These are phyloP conservation scores for Monosporascus sp. DNA, from an alignment of 2,329 filamentous ascomycete genomes.

Conservation along the genomic window DNA sequence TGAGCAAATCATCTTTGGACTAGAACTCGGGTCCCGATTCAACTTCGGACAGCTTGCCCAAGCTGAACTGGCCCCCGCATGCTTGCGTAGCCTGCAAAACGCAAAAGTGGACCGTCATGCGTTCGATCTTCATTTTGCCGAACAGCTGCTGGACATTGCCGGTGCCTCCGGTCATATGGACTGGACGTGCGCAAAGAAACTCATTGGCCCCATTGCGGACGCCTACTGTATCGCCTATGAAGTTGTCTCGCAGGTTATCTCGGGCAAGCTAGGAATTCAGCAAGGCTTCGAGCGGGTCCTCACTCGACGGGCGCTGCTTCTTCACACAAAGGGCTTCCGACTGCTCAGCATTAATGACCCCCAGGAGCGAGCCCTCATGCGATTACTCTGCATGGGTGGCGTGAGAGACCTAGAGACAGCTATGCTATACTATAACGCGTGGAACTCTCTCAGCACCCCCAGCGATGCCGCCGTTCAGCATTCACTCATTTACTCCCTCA, in stretches of 20 bases:
- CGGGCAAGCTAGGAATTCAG: conserved; percentile 13
- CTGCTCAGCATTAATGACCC: conserved; percentile 16
- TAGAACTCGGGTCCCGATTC: conserved; percentile 29
- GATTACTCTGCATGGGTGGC: conserved; percentile 31
- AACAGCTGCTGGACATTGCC: conserved; percentile 32
- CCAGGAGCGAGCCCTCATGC: conserved; percentile 28
- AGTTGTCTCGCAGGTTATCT: conserved; percentile 23
- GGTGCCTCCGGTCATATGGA: conserved; percentile 31
- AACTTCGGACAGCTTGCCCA: conserved; percentile 34
- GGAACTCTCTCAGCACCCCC: conserved; percentile 10
- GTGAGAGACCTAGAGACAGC: conserved; percentile 24
- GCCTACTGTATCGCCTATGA: conserved; percentile 26
- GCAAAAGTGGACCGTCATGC: conserved; percentile 20
- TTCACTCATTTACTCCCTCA: conserved; percentile 24
- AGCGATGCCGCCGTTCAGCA: conserved; percentile 8
- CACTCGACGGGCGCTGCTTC: conserved; percentile 20
- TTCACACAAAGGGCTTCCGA: conserved; percentile 22
- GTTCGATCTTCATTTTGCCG: conserved; percentile 30
- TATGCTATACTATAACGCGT: conserved; percentile 23
- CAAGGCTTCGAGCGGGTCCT: conserved; percentile 29
- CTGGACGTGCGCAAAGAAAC: conserved; percentile 22
- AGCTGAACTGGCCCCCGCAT: conserved; percentile 29
- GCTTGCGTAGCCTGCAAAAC: conserved; percentile 19
- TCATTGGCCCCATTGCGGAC: conserved; percentile 29
- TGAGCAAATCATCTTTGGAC: conserved; percentile 25